phyloP scores from a whole-genome alignment of 2,329 filamentous ascomycete genomes.

The Elsinoe fawcettii region DNA sequence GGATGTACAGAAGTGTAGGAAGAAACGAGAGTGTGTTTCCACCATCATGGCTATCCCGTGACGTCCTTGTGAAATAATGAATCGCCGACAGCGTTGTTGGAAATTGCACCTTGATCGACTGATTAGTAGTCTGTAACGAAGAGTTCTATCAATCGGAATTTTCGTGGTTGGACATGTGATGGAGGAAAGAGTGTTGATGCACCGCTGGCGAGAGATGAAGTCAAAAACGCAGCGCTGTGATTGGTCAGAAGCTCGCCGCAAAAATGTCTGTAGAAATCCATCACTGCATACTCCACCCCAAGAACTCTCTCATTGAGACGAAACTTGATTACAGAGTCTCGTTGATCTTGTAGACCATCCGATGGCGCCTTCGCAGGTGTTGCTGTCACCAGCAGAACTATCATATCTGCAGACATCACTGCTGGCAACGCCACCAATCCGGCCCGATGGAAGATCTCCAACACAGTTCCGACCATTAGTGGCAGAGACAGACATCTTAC shows the following conservation, averaged over 20 bases:
- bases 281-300: neutral
- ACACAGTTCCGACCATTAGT: constrained; percentile 85
- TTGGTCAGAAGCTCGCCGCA: neutral
- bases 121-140: no score
- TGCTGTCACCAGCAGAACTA: constrained; percentile 90
- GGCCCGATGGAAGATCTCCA: constrained; percentile 73
- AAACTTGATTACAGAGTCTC: neutral
- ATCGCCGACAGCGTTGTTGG: no score
- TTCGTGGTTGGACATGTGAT: neutral
- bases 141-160: no score
- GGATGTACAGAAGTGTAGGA: no score
- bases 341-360: neutral
- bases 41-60: no score
- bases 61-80: no score
- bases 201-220: neutral
- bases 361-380: constrained; percentile 58
- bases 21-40: no score
- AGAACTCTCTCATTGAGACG: neutral
- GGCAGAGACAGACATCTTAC: constrained; percentile 84
- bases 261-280: neutral
- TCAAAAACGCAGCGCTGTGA: neutral
- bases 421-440: constrained; percentile 70
- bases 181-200: neutral
- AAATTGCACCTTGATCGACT: no score
- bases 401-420: constrained; percentile 90